phyloP scores from a whole-genome alignment of 345 rosid species.

The Eucalyptus pumila region DNA sequence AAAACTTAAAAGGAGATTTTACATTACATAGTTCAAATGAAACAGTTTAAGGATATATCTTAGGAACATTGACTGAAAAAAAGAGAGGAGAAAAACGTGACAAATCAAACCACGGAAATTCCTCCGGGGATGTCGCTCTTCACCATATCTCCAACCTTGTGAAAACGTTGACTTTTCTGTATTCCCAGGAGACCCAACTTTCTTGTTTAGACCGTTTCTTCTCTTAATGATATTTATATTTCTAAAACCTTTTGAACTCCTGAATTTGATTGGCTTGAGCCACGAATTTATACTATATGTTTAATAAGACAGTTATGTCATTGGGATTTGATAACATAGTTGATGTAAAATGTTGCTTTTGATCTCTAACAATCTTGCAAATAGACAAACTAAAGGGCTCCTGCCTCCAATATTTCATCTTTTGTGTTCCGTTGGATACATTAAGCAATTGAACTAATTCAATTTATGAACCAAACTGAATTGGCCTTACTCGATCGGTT shows the following conservation, averaged over 20 bases:
- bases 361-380: background rate
- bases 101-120: background rate
- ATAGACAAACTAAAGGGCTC: background rate
- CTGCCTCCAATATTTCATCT: background rate
- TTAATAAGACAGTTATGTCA: background rate
- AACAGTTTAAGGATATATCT: too few species aligned
- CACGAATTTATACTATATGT: background rate
- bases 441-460: background rate
- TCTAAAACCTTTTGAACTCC: background rate
- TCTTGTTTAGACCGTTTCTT: background rate
- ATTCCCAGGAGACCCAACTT: background rate
- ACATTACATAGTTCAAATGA: too few species aligned
- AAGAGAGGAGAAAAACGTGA: background rate
- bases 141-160: background rate
- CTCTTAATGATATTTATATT: background rate
- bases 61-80: background rate
- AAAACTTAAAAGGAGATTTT: too few species aligned
- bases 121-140: background rate
- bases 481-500: background rate
- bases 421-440: background rate
- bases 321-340: background rate
- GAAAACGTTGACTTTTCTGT: background rate
- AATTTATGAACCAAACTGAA: too few species aligned
- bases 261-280: background rate
- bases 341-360: background rate